These are phyloP conservation scores for Fusarium tuaranense DNA, from an alignment of 2,329 filamentous ascomycete species.

Conservation along the genomic window DNA sequence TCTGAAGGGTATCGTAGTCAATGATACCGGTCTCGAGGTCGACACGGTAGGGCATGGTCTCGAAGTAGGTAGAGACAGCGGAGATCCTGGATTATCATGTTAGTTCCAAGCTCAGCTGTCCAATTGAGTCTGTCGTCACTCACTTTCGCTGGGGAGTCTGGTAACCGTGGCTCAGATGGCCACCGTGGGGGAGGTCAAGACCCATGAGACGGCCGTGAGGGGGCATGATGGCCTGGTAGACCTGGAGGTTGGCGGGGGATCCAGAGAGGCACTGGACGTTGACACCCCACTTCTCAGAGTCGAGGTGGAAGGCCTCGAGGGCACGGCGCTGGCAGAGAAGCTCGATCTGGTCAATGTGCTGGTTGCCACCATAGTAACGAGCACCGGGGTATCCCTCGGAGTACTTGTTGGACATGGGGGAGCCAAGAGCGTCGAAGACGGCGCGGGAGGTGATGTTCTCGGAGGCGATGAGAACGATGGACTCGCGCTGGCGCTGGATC, in stretches of 20 bases:
- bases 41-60: constrained; percentile 97
- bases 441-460: constrained; percentile 99
- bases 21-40: constrained; percentile 93
- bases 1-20: constrained; percentile 93
- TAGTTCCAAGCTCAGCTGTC: background rate
- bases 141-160: constrained; percentile 94
- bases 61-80: constrained; percentile 97
- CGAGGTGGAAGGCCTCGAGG: constrained; percentile 89
- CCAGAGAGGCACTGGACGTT: constrained; percentile 96
- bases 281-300: constrained; percentile 94
- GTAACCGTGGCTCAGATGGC: constrained; percentile 96
- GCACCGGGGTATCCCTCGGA: constrained; percentile 98
- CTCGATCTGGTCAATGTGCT: constrained; percentile 98
- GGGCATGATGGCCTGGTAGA: constrained; percentile 97
- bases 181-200: constrained; percentile 92
- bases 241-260: constrained; percentile 95
- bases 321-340: constrained; percentile 94
- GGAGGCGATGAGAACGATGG: constrained; percentile 97
- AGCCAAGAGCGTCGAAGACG: constrained; percentile 96
- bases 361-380: constrained; percentile 98
- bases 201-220: constrained; percentile 98
- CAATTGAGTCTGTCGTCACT: constrained; percentile 46
- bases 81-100: constrained; percentile 74
- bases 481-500: constrained; percentile 97
- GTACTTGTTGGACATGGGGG: constrained; percentile 98